Base-by-base conservation (phyloP, 176 grass and related monocot genomes). In the Eragrostis nindensis region DNA sequence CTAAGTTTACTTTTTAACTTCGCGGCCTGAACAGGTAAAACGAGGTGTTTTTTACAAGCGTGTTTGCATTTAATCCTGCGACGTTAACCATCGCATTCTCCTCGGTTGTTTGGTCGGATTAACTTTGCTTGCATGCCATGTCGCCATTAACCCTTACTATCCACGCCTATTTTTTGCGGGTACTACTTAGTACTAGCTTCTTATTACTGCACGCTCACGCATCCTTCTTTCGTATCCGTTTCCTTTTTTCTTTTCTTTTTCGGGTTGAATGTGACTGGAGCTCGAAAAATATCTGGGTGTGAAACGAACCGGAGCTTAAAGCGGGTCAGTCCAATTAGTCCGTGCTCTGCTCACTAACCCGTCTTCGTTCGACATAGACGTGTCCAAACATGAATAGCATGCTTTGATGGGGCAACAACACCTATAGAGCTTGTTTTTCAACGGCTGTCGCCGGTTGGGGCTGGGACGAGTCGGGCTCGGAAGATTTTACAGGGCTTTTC, bases 271-370 rank as follows among this genome's bases (percentile, higher is more conserved):
- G 57, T 60, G 22, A 26, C 57, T 9, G 1, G 16, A 32, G 21
- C 5, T 22, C 13, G 13, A n/a, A 43, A 79, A 80, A 74, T 74
- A 75, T 61, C 71, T 4, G 64, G 3, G 82, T 89, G 82, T 85
- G 82, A 85, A 89, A 54, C 25, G 63, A 75, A 63, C 70, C 63
- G 0, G 29, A 75, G 10, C 44, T 68, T 74, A 25, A 74, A 79
- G 44, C 26, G 10, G 32, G 15, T 39, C 75, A 8, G 69, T 69
- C 45, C 81, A 52, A 36, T 6, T 44, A 64, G 2, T 52, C 15
- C 63, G 1, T 5, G 48, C 48, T 43, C 64, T 54, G 12, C 43
- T 79, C 61, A 14, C 29, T 15, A 0, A 52, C 62, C 75, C 63
- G 55, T 72, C 71, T 59, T 43, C 64, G 12, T 12, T 62, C 56